Conservation (phyloP, 2,329 filamentous ascomycete species). For the Alternaria sp. region DNA sequence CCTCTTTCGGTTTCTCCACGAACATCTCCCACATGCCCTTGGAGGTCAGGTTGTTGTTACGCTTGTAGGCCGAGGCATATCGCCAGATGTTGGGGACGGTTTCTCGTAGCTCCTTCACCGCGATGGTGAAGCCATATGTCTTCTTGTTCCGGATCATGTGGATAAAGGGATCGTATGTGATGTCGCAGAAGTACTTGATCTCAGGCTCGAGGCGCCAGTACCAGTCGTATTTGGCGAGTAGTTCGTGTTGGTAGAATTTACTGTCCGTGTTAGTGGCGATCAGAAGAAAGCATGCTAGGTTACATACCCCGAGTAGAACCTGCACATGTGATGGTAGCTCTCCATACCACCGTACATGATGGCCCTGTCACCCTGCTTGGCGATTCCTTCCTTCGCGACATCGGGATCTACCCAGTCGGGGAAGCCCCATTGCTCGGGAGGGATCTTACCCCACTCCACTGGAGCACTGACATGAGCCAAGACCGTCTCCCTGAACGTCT, state of each 20-base stretch:
- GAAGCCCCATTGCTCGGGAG: conserved; percentile 90
- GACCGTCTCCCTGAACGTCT: conserved; percentile 87
- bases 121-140: conserved; percentile 98
- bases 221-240: conserved; percentile 97
- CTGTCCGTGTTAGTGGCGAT: conserved; percentile 51
- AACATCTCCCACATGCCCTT: conserved; percentile 99
- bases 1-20: conserved; percentile 74
- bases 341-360: conserved; percentile 99
- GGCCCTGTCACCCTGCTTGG: conserved; percentile 93
- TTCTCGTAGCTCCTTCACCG: conserved; percentile 96
- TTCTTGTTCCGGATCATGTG: conserved; percentile 95
- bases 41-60: conserved; percentile 86
- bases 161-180: conserved; percentile 97
- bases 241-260: conserved; percentile 96
- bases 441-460: conserved; percentile 95
- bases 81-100: conserved; percentile 99
- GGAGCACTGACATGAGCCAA: conserved; percentile 85
- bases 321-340: conserved; percentile 98
- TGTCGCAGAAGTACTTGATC: conserved; percentile 99
- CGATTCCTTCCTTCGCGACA: conserved; percentile 93
- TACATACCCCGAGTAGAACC: conserved; percentile 93
- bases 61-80: conserved; percentile 97
- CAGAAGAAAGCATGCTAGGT: not conserved
- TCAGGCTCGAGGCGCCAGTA: conserved; percentile 99
- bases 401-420: conserved; percentile 96